phyloP scores from a whole-genome alignment of 2,329 filamentous ascomycete species.

The Aspergillus tanneri region DNA sequence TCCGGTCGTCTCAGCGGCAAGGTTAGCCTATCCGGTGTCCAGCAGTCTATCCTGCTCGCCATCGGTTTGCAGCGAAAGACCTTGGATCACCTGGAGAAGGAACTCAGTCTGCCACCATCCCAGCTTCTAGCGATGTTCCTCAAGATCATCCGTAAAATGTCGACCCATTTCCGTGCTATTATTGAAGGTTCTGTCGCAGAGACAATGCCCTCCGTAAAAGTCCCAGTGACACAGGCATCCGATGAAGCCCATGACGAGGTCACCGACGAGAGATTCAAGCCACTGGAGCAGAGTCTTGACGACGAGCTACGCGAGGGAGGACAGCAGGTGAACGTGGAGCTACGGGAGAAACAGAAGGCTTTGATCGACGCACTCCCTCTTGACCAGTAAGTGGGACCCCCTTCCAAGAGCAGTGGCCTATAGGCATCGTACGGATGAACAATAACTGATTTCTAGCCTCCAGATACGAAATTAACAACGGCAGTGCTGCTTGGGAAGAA shows the following conservation, averaged over 20 bases:
- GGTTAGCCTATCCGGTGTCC: conserved; percentile 75
- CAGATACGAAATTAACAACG: conserved; percentile 50
- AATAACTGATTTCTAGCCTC: conserved; percentile 42
- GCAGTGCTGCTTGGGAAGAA: conserved; percentile 54
- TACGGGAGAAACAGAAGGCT: conserved; percentile 78
- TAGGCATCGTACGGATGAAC: conserved; percentile 25
- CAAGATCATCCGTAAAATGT: conserved; percentile 88
- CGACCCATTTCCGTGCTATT: conserved; percentile 71
- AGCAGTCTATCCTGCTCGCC: conserved; percentile 83
- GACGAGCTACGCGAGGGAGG: conserved; percentile 84
- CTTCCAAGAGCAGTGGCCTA: conserved; percentile 4
- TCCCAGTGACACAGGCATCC: conserved; percentile 41
- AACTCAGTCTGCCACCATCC: conserved; percentile 69
- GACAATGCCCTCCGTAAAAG: conserved; percentile 59
- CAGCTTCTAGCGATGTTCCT: conserved; percentile 96
- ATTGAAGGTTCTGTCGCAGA: conserved; percentile 72
- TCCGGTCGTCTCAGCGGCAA: conserved; percentile 66
- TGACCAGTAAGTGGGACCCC: conserved; percentile 64
- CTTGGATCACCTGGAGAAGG: conserved; percentile 74
- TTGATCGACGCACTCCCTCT: conserved; percentile 88
- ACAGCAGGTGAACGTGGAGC: conserved; percentile 67
- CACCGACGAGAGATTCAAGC: conserved; percentile 64
- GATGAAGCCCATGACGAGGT: conserved; percentile 67
- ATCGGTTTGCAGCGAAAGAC: conserved; percentile 89
- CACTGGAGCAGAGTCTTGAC: conserved; percentile 68